Evolutionary conservation across 495 filamentous ascomycete genomes (phyloP), one percentile per base, ranked within the genome.

Genomic region (Cryomyces minteri): DNA sequence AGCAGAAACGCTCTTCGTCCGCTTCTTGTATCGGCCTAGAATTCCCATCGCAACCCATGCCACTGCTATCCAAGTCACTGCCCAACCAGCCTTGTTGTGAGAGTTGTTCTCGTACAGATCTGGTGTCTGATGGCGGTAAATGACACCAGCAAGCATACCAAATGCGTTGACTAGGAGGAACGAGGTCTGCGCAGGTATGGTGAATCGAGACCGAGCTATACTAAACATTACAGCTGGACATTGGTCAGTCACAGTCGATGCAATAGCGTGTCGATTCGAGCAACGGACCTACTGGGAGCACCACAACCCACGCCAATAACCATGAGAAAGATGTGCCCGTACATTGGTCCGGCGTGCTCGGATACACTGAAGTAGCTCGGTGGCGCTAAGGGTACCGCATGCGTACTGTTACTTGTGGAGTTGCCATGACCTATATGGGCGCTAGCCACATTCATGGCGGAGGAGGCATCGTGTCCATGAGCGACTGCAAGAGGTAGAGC

Each of bases 81-180:
- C 66, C 90, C 90, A 96, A 32, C 90, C 90, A 41, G 90, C 69
- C 61, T 80, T 87, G 62, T 85, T 79, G 58, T 96, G 92, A 5
- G 80, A 73, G 56, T 94, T 93, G 56, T 84, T 80, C 43, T 77
- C 73, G 57, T 95, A 96, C 1, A 98, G 64, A 58, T 94, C 84
- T 2, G 87, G 87, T 0, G 86, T 94, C 41, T 73, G 76, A 51
- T 68, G 68, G 58, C 88, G 84, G 65, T 94, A 94, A 14, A 90
- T 66, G 44, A 79, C 72, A 2, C 76, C 80, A 36, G 87, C 54
- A 28, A 92, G 56, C 44, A 92, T 51, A 34, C 81, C 86, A 11
- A 80, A 52, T 4, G 67, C 77, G 60, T 94, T 88, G 30, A 76
- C 56, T 7, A 73, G 59, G 34, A 88, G 63, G 63, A 98, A 96